Conservation (phyloP, 78 protist species). For the Dictyostelium purpureum region DNA sequence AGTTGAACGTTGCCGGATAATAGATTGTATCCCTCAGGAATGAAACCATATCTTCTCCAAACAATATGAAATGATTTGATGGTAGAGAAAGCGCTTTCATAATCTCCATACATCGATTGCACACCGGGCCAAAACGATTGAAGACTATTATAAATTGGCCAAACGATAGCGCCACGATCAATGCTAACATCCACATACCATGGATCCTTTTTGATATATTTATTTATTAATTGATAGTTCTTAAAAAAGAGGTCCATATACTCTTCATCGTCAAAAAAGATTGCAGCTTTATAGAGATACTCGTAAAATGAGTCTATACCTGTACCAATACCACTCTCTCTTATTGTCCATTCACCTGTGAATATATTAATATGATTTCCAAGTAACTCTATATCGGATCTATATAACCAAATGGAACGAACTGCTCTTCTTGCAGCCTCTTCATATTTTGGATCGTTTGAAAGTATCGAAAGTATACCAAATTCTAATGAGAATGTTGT, state of each 20-base stretch:
- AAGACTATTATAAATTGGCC: constrained; percentile 65
- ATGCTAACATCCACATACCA: constrained; percentile 89
- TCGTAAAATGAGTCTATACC: constrained; percentile 94
- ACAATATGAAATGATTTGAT: constrained; percentile 34
- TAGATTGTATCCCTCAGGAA: constrained; percentile 88
- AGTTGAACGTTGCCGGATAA: constrained; percentile 17
- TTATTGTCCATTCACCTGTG: constrained; percentile 89
- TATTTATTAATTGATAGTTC: not conserved
- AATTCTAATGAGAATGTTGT: constrained; percentile 93
- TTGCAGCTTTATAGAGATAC: constrained; percentile 88
- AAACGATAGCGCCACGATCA: constrained; percentile 51
- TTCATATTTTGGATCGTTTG: constrained; percentile 77
- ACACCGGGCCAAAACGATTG: constrained; percentile 93
- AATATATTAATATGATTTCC: constrained; percentile 91
- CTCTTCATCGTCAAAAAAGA: constrained; percentile 76
- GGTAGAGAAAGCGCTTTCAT: constrained; percentile 28
- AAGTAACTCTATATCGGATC: constrained; percentile 77
- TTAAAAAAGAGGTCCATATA: constrained; percentile 39
- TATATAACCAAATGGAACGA: constrained; percentile 66
- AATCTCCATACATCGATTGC: constrained; percentile 57
- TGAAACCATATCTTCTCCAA: constrained; percentile 84
- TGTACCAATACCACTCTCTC: constrained; percentile 89
- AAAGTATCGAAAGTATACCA: constrained; percentile 68
- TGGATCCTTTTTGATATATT: constrained; percentile 14
- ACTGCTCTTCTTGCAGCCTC: constrained; percentile 76